A percentile compares a stretch with the other conserved stretches of the same genome.
phyloP scores from a whole-genome alignment of 1,284 basidiomycete genomes.

The Rhodotorula sp. region DNA sequence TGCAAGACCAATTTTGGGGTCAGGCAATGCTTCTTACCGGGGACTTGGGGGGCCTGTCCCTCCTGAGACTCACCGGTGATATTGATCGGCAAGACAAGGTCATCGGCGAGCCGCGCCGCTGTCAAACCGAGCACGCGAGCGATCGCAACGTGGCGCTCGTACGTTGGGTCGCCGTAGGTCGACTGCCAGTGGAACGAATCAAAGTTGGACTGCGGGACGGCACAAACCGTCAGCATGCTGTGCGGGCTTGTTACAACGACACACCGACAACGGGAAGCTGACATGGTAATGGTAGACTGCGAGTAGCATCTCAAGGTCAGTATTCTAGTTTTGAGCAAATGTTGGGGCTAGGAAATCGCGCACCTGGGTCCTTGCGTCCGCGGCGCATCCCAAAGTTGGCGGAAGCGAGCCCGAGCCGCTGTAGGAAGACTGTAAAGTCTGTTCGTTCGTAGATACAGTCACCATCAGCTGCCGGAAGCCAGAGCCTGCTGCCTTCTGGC shows the following conservation, averaged over 20 bases:
- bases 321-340: not conserved
- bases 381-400: slow-evolving; percentile 48
- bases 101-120: slow-evolving; percentile 62
- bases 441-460: no score
- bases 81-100: slow-evolving; percentile 65
- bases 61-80: slow-evolving; percentile 54
- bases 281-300: slow-evolving; percentile 10
- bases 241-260: no score
- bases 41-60: no score
- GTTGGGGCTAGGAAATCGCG: not conserved
- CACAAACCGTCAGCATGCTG: not conserved
- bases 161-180: slow-evolving; percentile 70
- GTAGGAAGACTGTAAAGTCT: slow-evolving; percentile 73
- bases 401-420: slow-evolving; percentile 52
- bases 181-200: slow-evolving; percentile 74
- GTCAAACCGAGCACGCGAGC: slow-evolving; percentile 57
- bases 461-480: no score
- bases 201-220: slow-evolving; percentile 55
- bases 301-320: no score
- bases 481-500: slow-evolving; percentile 19
- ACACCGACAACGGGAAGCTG: not conserved
- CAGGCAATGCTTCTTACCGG: not conserved
- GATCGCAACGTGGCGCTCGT: slow-evolving; percentile 67
- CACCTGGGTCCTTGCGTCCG: slow-evolving; percentile 55
- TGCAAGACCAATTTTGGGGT: fast-evolving